These are phyloP conservation scores for Chaetomium tenue DNA, from an alignment of 495 filamentous ascomycete genomes.

Conservation along the genomic window DNA sequence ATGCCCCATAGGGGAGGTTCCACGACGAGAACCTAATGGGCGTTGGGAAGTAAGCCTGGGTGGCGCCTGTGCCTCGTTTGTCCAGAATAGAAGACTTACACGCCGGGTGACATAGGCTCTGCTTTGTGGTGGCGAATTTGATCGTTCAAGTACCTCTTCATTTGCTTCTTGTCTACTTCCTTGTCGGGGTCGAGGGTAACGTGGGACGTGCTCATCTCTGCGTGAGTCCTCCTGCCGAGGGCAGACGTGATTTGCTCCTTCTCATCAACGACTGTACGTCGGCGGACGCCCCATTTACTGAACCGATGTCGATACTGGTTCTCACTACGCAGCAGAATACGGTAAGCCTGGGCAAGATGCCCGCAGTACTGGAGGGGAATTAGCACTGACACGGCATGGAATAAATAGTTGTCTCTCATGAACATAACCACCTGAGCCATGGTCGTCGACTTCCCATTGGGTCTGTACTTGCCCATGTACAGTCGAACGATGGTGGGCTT, in stretches of 20 bases:
- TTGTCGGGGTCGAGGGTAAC: slow-evolving; percentile 30
- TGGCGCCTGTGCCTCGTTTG: too few relatives aligned
- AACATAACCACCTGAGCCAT: slow-evolving; percentile 27
- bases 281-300: slow-evolving; percentile 42
- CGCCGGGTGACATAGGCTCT: slow-evolving; percentile 15
- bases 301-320: slow-evolving; percentile 46
- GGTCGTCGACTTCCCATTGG: slow-evolving; percentile 18
- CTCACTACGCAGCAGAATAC: slow-evolving; percentile 27
- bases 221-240: not conserved
- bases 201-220: slow-evolving; percentile 25
- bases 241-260: slow-evolving; percentile 27
- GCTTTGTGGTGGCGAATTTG: slow-evolving; percentile 21
- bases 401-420: slow-evolving; percentile 36
- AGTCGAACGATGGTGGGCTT: slow-evolving; percentile 39
- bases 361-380: slow-evolving; percentile 11
- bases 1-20: slow-evolving; percentile 29
- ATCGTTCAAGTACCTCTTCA: slow-evolving; percentile 38
- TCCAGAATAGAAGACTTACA: slow-evolving; percentile 26
- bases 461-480: slow-evolving; percentile 37
- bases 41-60: too few relatives aligned
- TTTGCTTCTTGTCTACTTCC: slow-evolving; percentile 36
- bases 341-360: too few relatives aligned
- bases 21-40: slow-evolving; percentile 22
- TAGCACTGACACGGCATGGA: slow-evolving; percentile 41
- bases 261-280: slow-evolving; percentile 33